A percentile compares a stretch with the other conserved stretches of the same genome.
These are phyloP conservation scores for Calocybe indica DNA, from an alignment of 768 basidiomycete species.

Conservation along the genomic window DNA sequence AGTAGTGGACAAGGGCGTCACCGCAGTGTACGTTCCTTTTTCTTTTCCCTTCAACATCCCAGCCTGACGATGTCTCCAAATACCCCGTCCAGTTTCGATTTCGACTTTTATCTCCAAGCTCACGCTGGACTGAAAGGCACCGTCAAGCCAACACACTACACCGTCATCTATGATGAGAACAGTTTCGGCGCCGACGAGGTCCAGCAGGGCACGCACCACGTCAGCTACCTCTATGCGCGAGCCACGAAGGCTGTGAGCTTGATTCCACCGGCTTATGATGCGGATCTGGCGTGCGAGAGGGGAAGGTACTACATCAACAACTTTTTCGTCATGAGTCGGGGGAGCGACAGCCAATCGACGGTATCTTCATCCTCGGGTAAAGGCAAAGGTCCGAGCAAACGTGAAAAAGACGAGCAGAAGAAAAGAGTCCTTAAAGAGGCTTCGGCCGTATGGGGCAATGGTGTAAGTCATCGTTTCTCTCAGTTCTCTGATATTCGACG, in stretches of 20 bases:
- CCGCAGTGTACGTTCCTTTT: slow-evolving; percentile 44
- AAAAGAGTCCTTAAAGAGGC: slow-evolving; percentile 34
- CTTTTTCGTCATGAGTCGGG: slow-evolving; percentile 24
- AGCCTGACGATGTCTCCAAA: slow-evolving; percentile 11
- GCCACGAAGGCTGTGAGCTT: slow-evolving; percentile 79
- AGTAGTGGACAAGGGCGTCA: slow-evolving; percentile 74
- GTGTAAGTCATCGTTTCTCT: slow-evolving; percentile 25
- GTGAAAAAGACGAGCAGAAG: slow-evolving; percentile 27
- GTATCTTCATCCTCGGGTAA: too few species aligned
- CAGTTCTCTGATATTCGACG: not conserved
- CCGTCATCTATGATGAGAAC: slow-evolving; percentile 72
- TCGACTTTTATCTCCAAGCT: slow-evolving; percentile 34
- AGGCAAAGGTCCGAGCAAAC: slow-evolving; percentile 21
- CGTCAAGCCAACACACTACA: slow-evolving; percentile 69
- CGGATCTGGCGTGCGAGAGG: slow-evolving; percentile 10
- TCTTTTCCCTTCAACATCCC: slow-evolving; percentile 9
- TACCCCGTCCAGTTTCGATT: slow-evolving; percentile 61
- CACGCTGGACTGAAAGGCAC: slow-evolving; percentile 57
- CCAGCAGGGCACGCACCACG: slow-evolving; percentile 62
- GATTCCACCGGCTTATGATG: slow-evolving; percentile 36
- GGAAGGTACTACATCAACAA: slow-evolving; percentile 9
- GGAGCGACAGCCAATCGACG: slow-evolving; percentile 38
- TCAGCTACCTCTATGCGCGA: slow-evolving; percentile 71
- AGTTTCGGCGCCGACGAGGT: slow-evolving; percentile 57
- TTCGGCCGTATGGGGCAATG: slow-evolving; percentile 39